Base-by-base conservation (phyloP, 2,329 filamentous ascomycete species). In the Colletotrichum orbiculare region DNA sequence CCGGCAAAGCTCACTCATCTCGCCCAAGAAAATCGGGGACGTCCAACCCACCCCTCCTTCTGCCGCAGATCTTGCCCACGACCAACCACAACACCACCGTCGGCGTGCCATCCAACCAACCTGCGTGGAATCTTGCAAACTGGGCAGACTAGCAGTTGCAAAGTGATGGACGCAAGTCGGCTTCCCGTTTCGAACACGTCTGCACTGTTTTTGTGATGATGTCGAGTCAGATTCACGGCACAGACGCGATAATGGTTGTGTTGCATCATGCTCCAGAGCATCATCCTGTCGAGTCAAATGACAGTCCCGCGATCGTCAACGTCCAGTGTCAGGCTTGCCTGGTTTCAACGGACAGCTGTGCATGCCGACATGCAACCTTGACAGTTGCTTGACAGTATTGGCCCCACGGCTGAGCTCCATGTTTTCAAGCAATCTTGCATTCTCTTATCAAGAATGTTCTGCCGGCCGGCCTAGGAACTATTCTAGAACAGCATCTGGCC, bases 11-110 rank as follows among this genome's bases (percentile, higher is more conserved):
- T 34, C 43, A 34, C 10, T 52, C 48, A 42, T 57, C 50, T 65
- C 62, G 56, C 62, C 57, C 56, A 55, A 65, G 50, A 54, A 25
- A 62, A 38, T 38, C 45, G 46, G 49, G 38, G 55, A 43, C 45
- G 48, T 15, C 48, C 15, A n/a, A 4, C 34, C 33, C 13, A 43
- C 17, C 11, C 45, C 37, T 25, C 25, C 25, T 25, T 25, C 46
- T 49, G 46, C 54, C 55, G 46, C 46, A 58, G 54, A 58, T 58
- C 55, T 42, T 33, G 35, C 55, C 34, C 47, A 35, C 13, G 37
- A 49, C 37, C 15, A 47, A 50, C 43, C 34, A 45, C 45, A 46
- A 12, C 41, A 25, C 41, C 41, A 53, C 25, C 25, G 4, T 38
- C 9, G 15, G 45, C 25, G 43, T 33, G 54, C 54, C 54, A 47